Conservation (phyloP, 139 green algal species). For the Coelastrella sp. region DNA sequence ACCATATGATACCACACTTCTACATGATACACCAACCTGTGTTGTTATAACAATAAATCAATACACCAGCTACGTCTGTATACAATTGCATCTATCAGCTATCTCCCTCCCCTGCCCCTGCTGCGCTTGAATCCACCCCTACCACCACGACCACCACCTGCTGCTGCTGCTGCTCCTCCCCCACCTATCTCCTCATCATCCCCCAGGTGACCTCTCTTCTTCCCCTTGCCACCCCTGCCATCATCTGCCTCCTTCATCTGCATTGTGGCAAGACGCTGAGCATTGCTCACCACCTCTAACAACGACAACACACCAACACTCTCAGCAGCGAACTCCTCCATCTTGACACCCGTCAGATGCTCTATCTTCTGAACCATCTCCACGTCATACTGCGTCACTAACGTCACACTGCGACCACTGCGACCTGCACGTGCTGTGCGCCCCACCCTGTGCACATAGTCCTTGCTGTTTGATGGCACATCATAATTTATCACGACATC, state of each 20-base stretch:
- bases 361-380: constrained; percentile 99
- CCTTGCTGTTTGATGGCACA: constrained; percentile 93
- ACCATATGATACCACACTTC: too few species aligned
- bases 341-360: constrained; percentile 85
- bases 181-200: constrained; percentile 35
- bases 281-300: constrained; percentile 87
- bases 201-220: constrained; percentile 11
- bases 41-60: too few species aligned
- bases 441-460: constrained; percentile 97
- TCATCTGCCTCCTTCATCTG: constrained; percentile 80
- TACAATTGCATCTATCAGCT: too few species aligned
- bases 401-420: constrained; percentile 89
- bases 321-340: constrained; percentile 85
- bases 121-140: constrained; percentile 14
- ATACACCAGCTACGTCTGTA: too few species aligned
- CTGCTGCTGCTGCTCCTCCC: not conserved
- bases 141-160: not conserved
- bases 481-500: constrained; percentile 98
- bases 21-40: not conserved
- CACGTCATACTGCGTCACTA: constrained; percentile 99
- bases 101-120: constrained; percentile 13
- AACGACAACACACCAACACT: constrained; percentile 85
- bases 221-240: not conserved
- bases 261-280: constrained; percentile 87
- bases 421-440: constrained; percentile 95